A percentile compares a stretch with the other conserved stretches of the same genome.
phyloP scores from a whole-genome alignment of 345 rosid species.

The Limnanthes douglasii region DNA sequence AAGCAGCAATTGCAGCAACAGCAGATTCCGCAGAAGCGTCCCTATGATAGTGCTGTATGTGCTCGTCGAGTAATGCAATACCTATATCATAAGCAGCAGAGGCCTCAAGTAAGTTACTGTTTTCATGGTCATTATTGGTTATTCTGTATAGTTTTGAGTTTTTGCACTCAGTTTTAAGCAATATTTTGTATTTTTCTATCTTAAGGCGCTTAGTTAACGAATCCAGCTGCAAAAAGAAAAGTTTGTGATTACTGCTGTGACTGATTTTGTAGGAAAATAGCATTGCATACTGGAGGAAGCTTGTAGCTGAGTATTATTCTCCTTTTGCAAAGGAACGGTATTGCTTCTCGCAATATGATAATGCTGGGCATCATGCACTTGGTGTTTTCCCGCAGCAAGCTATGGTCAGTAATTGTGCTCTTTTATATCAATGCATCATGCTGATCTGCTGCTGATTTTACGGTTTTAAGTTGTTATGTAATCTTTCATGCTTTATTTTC shows the following conservation, averaged over 20 bases:
- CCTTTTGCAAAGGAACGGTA: conserved; percentile 92
- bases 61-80: conserved; percentile 92
- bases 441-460: too few species aligned
- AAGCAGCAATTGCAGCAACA: conserved; percentile 65
- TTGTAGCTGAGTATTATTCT: conserved; percentile 84
- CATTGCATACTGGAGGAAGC: conserved; percentile 88
- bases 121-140: neutral
- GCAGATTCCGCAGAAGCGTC: conserved; percentile 34
- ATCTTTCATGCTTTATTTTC: conserved; percentile 5
- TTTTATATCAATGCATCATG: too few species aligned
- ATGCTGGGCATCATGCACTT: conserved; percentile 76
- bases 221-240: too few species aligned
- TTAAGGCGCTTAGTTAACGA: neutral
- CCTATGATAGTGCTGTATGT: conserved; percentile 77
- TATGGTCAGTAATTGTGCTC: conserved; percentile 40
- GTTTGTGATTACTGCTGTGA: conserved; percentile 5
- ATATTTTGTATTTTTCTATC: neutral
- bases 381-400: conserved; percentile 94
- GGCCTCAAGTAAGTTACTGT: conserved; percentile 49
- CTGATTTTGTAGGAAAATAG: conserved; percentile 54
- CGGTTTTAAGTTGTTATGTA: too few species aligned
- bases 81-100: conserved; percentile 76
- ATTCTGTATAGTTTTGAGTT: neutral
- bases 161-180: neutral
- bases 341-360: conserved; percentile 81